phyloP scores from a whole-genome alignment of 2,329 filamentous ascomycete genomes.

The Xylariaceae sp. region DNA sequence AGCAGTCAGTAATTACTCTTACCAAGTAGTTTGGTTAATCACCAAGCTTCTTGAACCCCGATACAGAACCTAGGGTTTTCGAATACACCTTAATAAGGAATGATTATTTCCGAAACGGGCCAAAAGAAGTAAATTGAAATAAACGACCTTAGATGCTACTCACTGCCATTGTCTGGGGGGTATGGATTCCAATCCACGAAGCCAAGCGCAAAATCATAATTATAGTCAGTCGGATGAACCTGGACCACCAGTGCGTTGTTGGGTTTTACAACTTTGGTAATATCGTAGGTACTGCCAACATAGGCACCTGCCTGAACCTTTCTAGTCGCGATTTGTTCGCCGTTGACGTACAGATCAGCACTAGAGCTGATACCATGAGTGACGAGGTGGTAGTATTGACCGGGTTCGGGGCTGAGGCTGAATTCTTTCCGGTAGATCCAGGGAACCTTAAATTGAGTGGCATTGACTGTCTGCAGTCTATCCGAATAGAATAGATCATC shows the following conservation, averaged over 20 bases:
- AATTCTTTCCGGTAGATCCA: conserved; percentile 64
- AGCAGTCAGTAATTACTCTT: too few relatives aligned
- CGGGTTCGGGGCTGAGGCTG: conserved; percentile 35
- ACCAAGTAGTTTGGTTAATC: too few relatives aligned
- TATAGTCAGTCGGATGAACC: conserved; percentile 61
- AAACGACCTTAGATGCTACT: too few relatives aligned
- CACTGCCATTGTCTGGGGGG: conserved; percentile 64
- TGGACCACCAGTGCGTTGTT: conserved; percentile 56
- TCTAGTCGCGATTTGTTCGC: conserved; percentile 52
- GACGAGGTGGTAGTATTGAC: conserved; percentile 53
- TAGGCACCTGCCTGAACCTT: conserved; percentile 58
- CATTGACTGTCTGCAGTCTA: conserved; percentile 47
- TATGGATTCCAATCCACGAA: conserved; percentile 67
- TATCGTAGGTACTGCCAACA: conserved; percentile 56
- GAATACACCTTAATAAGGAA: too few relatives aligned
- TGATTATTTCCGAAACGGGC: too few relatives aligned
- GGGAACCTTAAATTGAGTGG: conserved; percentile 52
- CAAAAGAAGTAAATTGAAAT: too few relatives aligned
- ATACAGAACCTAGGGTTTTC: too few relatives aligned
- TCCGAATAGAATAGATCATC: conserved; percentile 57
- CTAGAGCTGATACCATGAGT: conserved; percentile 63
- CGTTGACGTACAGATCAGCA: conserved; percentile 64
- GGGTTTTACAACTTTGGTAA: conserved; percentile 48
- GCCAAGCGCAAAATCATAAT: conserved; percentile 60
- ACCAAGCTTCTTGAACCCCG: too few relatives aligned